A percentile compares a stretch with the other conserved stretches of the same genome.
phyloP scores from a whole-genome alignment of 2,329 filamentous ascomycete genomes.

The Fusarium fracticaudum region DNA sequence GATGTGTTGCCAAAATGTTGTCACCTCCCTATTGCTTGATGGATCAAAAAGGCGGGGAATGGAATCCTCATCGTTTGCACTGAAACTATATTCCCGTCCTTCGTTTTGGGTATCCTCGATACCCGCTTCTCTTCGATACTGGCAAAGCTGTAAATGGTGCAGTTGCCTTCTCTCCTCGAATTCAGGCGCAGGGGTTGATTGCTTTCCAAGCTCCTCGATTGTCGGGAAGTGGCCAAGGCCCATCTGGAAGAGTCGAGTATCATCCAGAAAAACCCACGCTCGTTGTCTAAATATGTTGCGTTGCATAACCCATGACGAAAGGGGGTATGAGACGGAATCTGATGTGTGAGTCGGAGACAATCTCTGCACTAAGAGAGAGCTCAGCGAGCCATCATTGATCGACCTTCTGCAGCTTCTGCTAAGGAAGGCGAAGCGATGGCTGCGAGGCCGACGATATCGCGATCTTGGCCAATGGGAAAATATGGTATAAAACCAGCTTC shows the following conservation, averaged over 20 bases:
- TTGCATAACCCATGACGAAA: not conserved
- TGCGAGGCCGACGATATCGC: not conserved
- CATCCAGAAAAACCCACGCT: not conserved
- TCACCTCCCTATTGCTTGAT: not conserved
- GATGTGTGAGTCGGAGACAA: not conserved
- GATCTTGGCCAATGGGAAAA: not conserved
- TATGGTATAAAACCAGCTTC: not conserved
- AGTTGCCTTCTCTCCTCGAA: not conserved
- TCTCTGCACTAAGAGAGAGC: not conserved
- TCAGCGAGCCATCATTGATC: no score
- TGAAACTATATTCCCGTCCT: not conserved
- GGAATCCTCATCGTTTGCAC: not conserved
- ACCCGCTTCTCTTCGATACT: not conserved
- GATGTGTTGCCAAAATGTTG: not conserved
- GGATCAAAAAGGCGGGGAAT: not conserved
- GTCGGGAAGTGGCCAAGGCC: not conserved
- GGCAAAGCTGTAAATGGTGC: not conserved
- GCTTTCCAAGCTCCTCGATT: not conserved
- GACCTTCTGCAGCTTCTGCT: no score
- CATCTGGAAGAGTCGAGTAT: not conserved
- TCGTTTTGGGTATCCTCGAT: not conserved
- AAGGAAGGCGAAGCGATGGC: not conserved
- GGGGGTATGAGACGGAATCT: not conserved
- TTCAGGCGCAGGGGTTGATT: fast-evolving
- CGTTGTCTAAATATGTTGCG: not conserved